These are phyloP conservation scores for Podaxis rugospora DNA, from an alignment of 768 basidiomycete genomes.

Conservation along the genomic window DNA sequence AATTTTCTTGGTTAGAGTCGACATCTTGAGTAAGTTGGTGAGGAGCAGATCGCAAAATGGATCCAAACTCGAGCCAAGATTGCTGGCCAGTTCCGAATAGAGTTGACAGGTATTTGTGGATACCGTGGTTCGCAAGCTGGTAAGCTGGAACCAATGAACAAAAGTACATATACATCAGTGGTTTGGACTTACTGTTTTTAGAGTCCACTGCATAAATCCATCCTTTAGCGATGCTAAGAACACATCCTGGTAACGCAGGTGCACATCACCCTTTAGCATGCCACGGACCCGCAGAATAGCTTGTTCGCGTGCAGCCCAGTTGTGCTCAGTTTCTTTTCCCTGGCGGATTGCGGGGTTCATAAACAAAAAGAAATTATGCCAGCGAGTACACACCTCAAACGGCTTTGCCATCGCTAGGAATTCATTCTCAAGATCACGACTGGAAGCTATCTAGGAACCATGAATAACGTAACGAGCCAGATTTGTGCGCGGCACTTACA, in stretches of 20 bases:
- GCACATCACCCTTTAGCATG: constrained; percentile 85
- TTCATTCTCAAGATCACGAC: constrained; percentile 80
- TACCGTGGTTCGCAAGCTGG: constrained; percentile 89
- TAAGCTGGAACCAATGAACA: constrained; percentile 46
- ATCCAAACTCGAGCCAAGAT: constrained; percentile 69
- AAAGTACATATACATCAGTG: neutral
- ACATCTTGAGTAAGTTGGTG: constrained; percentile 79
- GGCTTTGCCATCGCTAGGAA: constrained; percentile 72
- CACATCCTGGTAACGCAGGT: constrained; percentile 64
- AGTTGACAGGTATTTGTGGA: constrained; percentile 73
- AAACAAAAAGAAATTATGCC: neutral
- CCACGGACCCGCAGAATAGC: constrained; percentile 76
- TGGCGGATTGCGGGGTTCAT: constrained; percentile 22
- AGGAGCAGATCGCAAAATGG: constrained; percentile 75
- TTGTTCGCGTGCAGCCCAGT: constrained; percentile 84
- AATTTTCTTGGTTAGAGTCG: constrained; percentile 90
- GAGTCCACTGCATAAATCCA: constrained; percentile 73
- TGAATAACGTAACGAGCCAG: neutral
- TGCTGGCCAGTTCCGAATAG: constrained; percentile 66
- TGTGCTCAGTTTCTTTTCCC: constrained; percentile 98
- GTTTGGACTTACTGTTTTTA: constrained; percentile 68
- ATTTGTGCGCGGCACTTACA: constrained; percentile 38
- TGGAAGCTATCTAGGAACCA: constrained; percentile 69
- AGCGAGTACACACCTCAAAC: constrained; percentile 64
- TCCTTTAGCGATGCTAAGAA: constrained; percentile 76